A percentile compares a stretch with the other conserved stretches of the same genome.
These are phyloP conservation scores for Colletotrichum sp. DNA, from an alignment of 2,329 filamentous ascomycete genomes.

Conservation along the genomic window DNA sequence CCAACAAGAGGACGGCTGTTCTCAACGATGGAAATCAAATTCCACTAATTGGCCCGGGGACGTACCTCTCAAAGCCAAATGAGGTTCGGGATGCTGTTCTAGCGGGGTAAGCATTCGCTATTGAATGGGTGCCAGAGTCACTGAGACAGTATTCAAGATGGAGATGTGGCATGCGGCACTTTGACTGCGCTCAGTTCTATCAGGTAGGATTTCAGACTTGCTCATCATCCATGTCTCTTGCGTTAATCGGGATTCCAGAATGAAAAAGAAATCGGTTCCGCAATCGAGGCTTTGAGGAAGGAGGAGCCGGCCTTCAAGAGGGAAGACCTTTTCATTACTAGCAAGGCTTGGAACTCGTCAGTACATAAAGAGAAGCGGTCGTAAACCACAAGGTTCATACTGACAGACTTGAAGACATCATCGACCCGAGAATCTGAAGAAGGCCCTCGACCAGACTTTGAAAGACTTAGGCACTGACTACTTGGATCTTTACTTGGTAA, in stretches of 20 bases:
- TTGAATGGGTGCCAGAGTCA: not conserved
- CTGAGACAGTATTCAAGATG: not conserved
- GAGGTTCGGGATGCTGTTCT: not conserved
- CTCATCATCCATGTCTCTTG: not conserved
- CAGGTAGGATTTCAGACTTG: not conserved
- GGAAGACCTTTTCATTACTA: not conserved
- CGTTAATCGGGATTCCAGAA: not conserved
- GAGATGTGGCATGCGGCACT: not conserved
- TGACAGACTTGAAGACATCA: not conserved
- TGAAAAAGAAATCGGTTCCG: not conserved
- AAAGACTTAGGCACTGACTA: not conserved
- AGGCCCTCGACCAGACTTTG: not conserved
- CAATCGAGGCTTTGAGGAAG: not conserved
- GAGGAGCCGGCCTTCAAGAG: not conserved
- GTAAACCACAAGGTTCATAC: no score
- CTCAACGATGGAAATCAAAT: not conserved
- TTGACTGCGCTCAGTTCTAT: not conserved
- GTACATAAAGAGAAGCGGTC: not conserved
- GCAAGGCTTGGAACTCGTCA: not conserved
- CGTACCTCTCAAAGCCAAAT: not conserved
- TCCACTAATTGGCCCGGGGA: not conserved
- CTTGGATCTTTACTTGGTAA: not conserved
- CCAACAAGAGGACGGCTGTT: not conserved
- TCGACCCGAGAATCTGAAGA: not conserved
- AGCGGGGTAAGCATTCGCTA: not conserved